A percentile compares a stretch with the other conserved stretches of the same genome.
phyloP scores from a whole-genome alignment of 257 asterid genomes.

The Linaria vulgaris region DNA sequence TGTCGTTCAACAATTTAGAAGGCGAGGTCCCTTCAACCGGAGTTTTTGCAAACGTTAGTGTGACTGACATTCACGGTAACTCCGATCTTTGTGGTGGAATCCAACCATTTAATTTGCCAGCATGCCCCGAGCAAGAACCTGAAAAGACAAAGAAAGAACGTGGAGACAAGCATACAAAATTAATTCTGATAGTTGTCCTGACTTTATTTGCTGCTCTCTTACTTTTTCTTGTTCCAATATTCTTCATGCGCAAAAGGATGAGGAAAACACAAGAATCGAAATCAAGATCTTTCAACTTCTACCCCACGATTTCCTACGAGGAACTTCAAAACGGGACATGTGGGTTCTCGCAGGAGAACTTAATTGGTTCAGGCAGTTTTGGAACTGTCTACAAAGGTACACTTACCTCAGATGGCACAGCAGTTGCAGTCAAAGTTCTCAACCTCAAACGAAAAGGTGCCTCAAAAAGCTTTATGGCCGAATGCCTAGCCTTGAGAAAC shows the following conservation, averaged over 20 bases:
- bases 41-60: conserved; percentile 36
- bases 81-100: conserved; percentile 49
- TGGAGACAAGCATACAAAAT: conserved; percentile 19
- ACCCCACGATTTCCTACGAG: conserved; percentile 36
- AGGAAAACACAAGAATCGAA: conserved; percentile 20
- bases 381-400: conserved; percentile 47
- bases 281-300: conserved; percentile 22
- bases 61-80: conserved; percentile 34
- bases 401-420: conserved; percentile 34
- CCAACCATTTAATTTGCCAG: conserved; percentile 31
- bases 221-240: conserved; percentile 32
- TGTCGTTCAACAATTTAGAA: conserved; percentile 46
- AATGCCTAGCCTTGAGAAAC: conserved; percentile 47
- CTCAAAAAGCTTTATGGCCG: conserved; percentile 47
- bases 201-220: conserved; percentile 29
- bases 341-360: conserved; percentile 37
- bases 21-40: conserved; percentile 46
- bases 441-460: conserved; percentile 44
- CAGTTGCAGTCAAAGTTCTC: conserved; percentile 47
- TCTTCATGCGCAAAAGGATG: conserved; percentile 19
- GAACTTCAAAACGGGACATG: conserved; percentile 43
- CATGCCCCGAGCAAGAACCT: conserved; percentile 32
- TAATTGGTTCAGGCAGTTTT: conserved; percentile 50
- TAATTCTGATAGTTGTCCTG: conserved; percentile 19
- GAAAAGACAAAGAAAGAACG: conserved; percentile 18